Conservation (phyloP, 352 stramenopile genomes). For the Phytopythium kandeliae region DNA sequence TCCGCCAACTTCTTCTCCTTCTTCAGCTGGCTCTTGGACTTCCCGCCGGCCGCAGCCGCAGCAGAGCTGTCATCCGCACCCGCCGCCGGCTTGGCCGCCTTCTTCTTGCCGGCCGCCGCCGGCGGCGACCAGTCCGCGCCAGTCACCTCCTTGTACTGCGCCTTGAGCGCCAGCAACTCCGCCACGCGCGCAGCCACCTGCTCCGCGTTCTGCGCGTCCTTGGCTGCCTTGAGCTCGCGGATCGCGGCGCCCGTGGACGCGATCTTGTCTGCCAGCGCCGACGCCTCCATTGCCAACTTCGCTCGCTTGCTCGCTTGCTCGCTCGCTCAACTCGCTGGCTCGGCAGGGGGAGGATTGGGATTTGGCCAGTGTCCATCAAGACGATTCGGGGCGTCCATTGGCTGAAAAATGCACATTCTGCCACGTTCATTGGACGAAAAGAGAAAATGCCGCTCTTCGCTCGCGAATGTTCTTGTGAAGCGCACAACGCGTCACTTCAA, state of each 20-base stretch:
- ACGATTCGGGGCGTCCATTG: not conserved
- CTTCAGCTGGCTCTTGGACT: constrained; percentile 86
- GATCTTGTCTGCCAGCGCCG: constrained; percentile 54
- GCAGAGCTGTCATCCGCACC: constrained; percentile 1
- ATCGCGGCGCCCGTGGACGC: constrained; percentile 70
- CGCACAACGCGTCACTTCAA: too few species aligned
- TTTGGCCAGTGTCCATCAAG: not conserved
- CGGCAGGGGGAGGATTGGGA: not conserved
- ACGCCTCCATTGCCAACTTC: constrained; percentile 13
- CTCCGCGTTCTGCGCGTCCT: constrained; percentile 46
- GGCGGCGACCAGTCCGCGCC: constrained; percentile 64
- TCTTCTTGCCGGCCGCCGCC: constrained; percentile 25
- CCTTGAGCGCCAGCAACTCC: constrained; percentile 68
- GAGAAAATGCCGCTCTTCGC: not conserved
- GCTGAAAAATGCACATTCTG: not conserved
- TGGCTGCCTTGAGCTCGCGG: constrained; percentile 73
- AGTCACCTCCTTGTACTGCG: constrained; percentile 74
- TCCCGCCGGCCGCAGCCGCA: constrained; percentile 21
- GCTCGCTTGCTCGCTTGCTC: not conserved
- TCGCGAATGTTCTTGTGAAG: too few species aligned
- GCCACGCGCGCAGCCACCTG: constrained; percentile 38
- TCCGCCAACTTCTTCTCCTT: constrained; percentile 86
- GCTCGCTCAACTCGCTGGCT: not conserved
- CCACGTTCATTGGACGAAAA: not conserved
- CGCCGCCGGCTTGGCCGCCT: constrained; percentile 16